Evolutionary conservation across 108 stramenopile species (phyloP).

Genomic region (Licmophora abbreviata): DNA sequence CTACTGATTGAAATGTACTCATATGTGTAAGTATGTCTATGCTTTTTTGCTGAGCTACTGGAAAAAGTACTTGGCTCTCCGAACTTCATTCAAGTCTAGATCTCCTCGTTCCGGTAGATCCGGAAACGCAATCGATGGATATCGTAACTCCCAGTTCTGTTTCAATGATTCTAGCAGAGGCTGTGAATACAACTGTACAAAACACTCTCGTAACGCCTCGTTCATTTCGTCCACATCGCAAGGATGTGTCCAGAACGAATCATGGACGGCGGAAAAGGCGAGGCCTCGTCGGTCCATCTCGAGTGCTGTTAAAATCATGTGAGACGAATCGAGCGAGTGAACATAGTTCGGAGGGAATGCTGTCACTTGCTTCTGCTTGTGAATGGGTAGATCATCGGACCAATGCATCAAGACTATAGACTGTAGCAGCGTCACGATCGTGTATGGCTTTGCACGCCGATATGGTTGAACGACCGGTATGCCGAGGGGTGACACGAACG

Average conservation of each 20-base stretch:
- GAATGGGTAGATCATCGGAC: slow-evolving; percentile 82
- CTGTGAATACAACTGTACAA: slow-evolving; percentile 90
- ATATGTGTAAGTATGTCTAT: no score
- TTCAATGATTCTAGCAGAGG: slow-evolving; percentile 88
- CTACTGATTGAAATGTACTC: no score
- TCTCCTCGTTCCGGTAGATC: slow-evolving; percentile 84
- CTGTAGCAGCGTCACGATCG: slow-evolving; percentile 91
- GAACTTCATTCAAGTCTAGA: slow-evolving; percentile 89
- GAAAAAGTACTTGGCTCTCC: slow-evolving; percentile 94
- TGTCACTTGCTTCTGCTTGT: slow-evolving; percentile 73
- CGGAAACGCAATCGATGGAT: slow-evolving; percentile 92
- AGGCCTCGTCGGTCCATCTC: slow-evolving; percentile 91
- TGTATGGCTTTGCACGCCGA: slow-evolving; percentile 52
- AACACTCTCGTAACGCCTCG: slow-evolving; percentile 73
- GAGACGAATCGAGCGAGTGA: slow-evolving; percentile 97
- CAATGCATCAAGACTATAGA: slow-evolving; percentile 70
- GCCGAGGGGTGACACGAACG: slow-evolving; percentile 97
- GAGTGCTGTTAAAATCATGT: slow-evolving; percentile 98
- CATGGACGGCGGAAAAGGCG: slow-evolving; percentile 96
- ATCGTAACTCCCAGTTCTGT: slow-evolving; percentile 70
- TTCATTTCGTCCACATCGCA: slow-evolving; percentile 97
- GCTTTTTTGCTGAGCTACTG: slow-evolving; percentile 57
- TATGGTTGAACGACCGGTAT: slow-evolving; percentile 99
- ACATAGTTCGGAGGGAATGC: slow-evolving; percentile 99
- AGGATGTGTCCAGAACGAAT: slow-evolving; percentile 99